Conservation (phyloP, 495 filamentous ascomycete genomes). For the Trichoderma reesei region DNA sequence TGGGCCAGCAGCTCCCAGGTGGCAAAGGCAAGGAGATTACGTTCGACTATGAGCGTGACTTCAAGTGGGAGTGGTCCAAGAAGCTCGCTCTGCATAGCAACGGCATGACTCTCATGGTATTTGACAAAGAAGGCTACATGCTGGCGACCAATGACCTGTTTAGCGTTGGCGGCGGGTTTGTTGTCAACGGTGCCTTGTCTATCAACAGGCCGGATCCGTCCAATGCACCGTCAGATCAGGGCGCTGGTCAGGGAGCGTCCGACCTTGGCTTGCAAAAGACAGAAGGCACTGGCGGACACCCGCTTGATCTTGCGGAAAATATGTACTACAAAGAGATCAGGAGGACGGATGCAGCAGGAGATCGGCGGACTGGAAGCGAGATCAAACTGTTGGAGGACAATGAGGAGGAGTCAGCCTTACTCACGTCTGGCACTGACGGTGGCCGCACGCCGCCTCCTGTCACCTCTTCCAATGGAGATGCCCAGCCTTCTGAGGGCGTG, state of each 20-base stretch:
- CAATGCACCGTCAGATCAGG: constrained; percentile 14
- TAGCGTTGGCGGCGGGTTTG: constrained; percentile 29
- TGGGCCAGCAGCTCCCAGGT: constrained; percentile 21
- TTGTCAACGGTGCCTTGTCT: constrained; percentile 27
- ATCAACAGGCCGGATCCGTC: constrained; percentile 5
- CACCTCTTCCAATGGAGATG: background rate
- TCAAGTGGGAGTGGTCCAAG: constrained; percentile 28
- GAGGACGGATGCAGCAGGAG: constrained; percentile 23
- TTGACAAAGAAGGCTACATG: constrained; percentile 25
- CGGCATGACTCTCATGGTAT: constrained; percentile 29
- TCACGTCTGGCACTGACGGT: constrained; percentile 11
- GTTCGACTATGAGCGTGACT: constrained; percentile 26
- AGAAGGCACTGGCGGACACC: constrained; percentile 17
- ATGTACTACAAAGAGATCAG: constrained; percentile 30
- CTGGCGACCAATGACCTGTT: constrained; percentile 30
- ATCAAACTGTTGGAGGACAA: constrained; percentile 15
- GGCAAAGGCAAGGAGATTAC: constrained; percentile 25
- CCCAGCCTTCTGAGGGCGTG: background rate
- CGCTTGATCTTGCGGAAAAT: constrained; percentile 26
- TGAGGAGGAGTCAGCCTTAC: constrained; percentile 16
- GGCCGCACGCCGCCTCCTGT: background rate
- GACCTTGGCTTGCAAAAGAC: constrained; percentile 9
- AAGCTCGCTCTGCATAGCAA: constrained; percentile 28
- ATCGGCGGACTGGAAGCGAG: constrained; percentile 23
- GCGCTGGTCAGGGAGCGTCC: constrained; percentile 10